phyloP scores from a whole-genome alignment of 2,329 filamentous ascomycete species.

The Paraconiothyrium brasiliense region DNA sequence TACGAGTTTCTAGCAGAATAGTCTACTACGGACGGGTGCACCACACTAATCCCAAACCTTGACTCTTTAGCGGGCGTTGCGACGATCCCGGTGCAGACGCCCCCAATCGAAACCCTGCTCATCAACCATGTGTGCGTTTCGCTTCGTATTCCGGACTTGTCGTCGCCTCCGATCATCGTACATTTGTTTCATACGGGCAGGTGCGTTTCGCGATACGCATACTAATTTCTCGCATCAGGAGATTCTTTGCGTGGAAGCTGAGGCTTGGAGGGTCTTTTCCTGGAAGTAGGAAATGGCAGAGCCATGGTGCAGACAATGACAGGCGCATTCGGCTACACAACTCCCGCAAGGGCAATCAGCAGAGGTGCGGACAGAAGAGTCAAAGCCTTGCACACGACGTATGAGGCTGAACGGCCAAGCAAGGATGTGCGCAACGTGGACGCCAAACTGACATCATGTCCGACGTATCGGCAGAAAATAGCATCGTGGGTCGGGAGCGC shows the following conservation, averaged over 20 bases:
- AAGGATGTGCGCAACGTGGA: background rate
- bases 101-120: constrained; percentile 6
- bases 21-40: background rate
- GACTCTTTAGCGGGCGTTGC: constrained; percentile 4
- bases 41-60: constrained; percentile 4
- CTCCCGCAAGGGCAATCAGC: background rate
- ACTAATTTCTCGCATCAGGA: background rate
- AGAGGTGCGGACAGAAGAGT: background rate
- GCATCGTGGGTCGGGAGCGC: background rate
- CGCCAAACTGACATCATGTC: constrained; percentile 2
- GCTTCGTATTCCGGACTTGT: constrained; percentile 17
- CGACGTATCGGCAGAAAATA: background rate
- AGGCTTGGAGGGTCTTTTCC: background rate
- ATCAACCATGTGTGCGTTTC: constrained; percentile 8
- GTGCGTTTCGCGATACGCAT: constrained; percentile 12
- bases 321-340: background rate
- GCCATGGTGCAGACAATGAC: background rate
- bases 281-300: background rate
- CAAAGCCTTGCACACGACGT: background rate
- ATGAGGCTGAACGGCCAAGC: constrained; percentile 5
- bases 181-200: constrained; percentile 2
- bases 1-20: background rate
- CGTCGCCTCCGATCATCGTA: background rate
- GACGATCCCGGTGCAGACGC: constrained; percentile 7
- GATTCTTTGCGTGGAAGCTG: background rate